These are phyloP conservation scores for Melastoma candidum DNA, from an alignment of 441 rosid species.

Conservation along the genomic window DNA sequence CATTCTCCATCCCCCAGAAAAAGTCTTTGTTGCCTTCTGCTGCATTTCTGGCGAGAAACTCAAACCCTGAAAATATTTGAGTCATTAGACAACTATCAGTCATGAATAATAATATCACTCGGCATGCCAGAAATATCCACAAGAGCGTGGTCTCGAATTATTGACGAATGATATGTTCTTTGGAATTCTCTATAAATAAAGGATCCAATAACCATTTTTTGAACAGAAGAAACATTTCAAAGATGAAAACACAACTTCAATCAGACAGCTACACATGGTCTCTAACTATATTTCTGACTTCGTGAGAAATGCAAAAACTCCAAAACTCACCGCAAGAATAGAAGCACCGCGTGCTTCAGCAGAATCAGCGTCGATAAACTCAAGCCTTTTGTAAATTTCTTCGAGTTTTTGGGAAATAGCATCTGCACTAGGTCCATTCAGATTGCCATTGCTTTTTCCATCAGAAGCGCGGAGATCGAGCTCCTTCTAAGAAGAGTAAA, in stretches of 20 bases:
- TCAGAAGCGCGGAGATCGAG: constrained; percentile 43
- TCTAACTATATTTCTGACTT: neutral
- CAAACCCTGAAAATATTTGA: constrained; percentile 60
- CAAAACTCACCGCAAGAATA: constrained; percentile 77
- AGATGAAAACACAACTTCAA: no score
- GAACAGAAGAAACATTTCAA: no score
- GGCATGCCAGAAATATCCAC: constrained; percentile 1
- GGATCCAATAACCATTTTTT: no score
- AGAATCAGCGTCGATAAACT: constrained; percentile 79
- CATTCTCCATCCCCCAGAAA: constrained; percentile 99
- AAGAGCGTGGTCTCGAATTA: no score
- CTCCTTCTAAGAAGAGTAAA: constrained; percentile 45
- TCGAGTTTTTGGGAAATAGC: constrained; percentile 55
- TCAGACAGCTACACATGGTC: no score
- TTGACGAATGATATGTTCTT: no score
- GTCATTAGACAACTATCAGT: constrained; percentile 6
- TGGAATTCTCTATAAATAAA: no score
- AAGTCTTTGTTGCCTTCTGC: constrained; percentile 62
- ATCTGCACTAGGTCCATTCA: constrained; percentile 50
- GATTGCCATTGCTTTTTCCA: constrained; percentile 35
- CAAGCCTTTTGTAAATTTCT: constrained; percentile 93
- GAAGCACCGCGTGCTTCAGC: constrained; percentile 96
- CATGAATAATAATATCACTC: neutral
- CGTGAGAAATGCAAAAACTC: constrained; percentile 9
- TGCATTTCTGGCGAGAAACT: constrained; percentile 96